A percentile compares a stretch with the other conserved stretches of the same genome.
phyloP scores from a whole-genome alignment of 2,329 filamentous ascomycete genomes.

The Stenocarpella maydis region DNA sequence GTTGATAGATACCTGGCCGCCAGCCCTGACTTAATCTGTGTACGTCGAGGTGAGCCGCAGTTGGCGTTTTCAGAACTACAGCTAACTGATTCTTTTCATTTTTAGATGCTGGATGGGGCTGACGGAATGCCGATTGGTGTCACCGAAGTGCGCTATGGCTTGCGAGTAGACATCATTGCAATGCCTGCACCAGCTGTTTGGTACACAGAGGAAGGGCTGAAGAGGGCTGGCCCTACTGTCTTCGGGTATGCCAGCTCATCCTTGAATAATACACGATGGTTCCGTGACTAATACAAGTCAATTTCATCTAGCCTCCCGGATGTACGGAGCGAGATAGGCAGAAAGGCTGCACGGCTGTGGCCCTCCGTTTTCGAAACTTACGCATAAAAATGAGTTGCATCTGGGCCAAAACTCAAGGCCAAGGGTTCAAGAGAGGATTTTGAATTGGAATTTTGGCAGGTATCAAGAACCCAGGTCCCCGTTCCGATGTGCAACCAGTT shows the following conservation, averaged over 20 bases:
- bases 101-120: slow-evolving; percentile 7
- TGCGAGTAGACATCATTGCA: slow-evolving; percentile 6
- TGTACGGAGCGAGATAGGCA: neutral
- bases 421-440: neutral
- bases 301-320: neutral
- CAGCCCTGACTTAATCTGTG: slow-evolving; percentile 9
- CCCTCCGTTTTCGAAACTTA: neutral
- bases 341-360: neutral
- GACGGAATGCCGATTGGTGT: slow-evolving; percentile 16
- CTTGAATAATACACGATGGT: too few species aligned
- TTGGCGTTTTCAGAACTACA: fast-evolving
- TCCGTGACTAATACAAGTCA: neutral
- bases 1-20: neutral
- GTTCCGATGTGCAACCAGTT: too few species aligned
- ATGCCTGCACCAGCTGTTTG: neutral
- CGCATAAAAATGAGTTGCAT: too few species aligned
- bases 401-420: too few species aligned
- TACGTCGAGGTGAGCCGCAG: neutral
- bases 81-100: neutral
- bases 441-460: too few species aligned
- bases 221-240: slow-evolving; percentile 4
- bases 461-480: too few species aligned
- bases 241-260: neutral
- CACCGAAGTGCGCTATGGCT: neutral
- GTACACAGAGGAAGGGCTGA: slow-evolving; percentile 1